Percentiles rank a stretch among this genome's conserved stretches.
Evolutionary conservation across 163 green algal genomes (phyloP).

Genomic region (Prototheca cutis): DNA sequence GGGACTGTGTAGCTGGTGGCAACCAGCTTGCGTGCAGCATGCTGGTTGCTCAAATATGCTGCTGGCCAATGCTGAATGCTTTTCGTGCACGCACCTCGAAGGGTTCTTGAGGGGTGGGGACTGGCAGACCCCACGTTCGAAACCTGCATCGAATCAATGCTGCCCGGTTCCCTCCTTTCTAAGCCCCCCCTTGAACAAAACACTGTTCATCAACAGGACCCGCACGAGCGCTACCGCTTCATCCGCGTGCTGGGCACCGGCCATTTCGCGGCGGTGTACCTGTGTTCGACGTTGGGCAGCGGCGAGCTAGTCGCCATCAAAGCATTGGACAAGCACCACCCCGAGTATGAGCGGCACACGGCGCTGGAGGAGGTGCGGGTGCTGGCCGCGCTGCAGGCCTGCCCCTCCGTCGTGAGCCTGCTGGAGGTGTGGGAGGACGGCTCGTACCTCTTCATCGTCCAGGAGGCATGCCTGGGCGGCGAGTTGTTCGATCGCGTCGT

Average conservation of each 20-base stretch:
- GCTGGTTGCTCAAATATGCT: too few species aligned
- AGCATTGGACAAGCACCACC: conserved; percentile 28
- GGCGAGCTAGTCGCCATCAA: conserved; percentile 22
- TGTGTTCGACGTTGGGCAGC: conserved; percentile 7
- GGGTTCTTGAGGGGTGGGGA: too few species aligned
- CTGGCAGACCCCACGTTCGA: too few species aligned
- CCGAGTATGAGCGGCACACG: conserved; percentile 13
- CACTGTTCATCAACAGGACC: conserved; percentile 7
- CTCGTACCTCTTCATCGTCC: conserved; percentile 19
- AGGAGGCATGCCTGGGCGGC: conserved; percentile 23
- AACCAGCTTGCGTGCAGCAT: background rate
- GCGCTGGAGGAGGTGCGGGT: conserved; percentile 15
- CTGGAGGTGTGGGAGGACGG: conserved; percentile 25
- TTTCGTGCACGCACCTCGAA: too few species aligned
- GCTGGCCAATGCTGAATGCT: too few species aligned
- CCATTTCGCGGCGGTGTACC: conserved; percentile 12
- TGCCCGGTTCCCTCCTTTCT: background rate
- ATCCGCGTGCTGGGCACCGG: conserved; percentile 12
- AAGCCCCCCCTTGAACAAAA: background rate
- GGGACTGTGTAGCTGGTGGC: background rate
- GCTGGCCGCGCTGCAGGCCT: conserved; percentile 6
- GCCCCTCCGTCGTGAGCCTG: conserved; percentile 22
- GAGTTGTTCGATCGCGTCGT: conserved; percentile 31
- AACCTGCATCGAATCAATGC: too few species aligned
- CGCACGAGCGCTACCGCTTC: conserved; percentile 13